Base-by-base conservation (phyloP, 352 stramenopile species). In the Blastocystis sp. region DNA sequence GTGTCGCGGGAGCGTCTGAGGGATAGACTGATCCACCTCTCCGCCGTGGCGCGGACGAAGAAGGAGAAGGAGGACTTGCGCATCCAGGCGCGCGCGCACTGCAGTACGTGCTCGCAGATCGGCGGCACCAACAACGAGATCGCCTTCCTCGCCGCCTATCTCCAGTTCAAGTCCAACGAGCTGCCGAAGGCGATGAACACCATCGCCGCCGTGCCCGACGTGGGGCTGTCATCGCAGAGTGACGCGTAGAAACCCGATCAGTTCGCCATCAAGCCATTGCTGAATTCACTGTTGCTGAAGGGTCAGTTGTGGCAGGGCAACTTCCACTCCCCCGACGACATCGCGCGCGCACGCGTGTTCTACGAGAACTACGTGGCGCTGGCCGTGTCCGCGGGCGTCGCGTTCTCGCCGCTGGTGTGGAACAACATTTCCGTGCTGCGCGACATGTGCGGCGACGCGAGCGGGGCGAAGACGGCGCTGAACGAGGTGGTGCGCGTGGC, bases 111-210 rank as follows among this genome's bases (percentile, higher is more conserved):
- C 61, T 50, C 33, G 37, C 74, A 85, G 74, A 59, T 59, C n/a
- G 74, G 74, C 16, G 26, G 55, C 37, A 69, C 50, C 0, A 85
- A 55, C 60, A 39, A 69, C 41, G 74, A 85, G 45, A 63, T 85
- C 31, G 66, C 74, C 12, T 85, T 85, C 74, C 45, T 85, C 31
- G 74, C 74, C 41, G 74, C 74, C 9, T 85, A 85, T 41, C 50
- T 85, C 1, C 74, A 67, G 24, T 85, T 67, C 41, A 85, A 85
- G 60, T 69, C n/a, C 41, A 85, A 85, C 33, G 74, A 85, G 31
- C 60, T 61, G 41, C 55, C 74, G 1, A 66, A 69, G 51, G 74
- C 74, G 4, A 37, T 85, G n/a, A 12, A 26, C 35, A 85, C 74
- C 4, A 59, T 69, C 31, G 51, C 41, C 35, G n/a, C 74, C 10